Conservation (phyloP, 176 grass and related monocot species). For the Oryza coarctata region DNA sequence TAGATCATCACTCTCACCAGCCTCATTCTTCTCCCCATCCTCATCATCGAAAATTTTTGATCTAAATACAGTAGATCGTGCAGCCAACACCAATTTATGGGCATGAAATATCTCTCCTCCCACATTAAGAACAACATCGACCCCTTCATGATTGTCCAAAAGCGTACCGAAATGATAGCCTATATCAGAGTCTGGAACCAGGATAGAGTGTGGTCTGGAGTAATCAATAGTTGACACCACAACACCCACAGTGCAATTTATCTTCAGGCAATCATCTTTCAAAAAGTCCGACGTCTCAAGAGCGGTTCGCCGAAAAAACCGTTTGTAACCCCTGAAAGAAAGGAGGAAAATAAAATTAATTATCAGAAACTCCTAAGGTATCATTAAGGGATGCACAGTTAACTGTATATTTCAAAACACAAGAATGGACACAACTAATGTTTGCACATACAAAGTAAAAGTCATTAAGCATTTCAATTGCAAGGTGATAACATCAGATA, state of each 20-base stretch:
- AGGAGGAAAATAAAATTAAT: slow-evolving; percentile 19
- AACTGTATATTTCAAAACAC: background rate
- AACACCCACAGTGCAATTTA: slow-evolving; percentile 95
- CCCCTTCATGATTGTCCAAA: slow-evolving; percentile 76
- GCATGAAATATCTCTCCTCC: slow-evolving; percentile 83
- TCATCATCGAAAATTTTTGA: slow-evolving; percentile 58
- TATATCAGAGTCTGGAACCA: slow-evolving; percentile 83
- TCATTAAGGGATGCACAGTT: background rate
- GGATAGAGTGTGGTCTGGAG: slow-evolving; percentile 64
- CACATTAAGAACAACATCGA: slow-evolving; percentile 85
- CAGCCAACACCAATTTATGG: slow-evolving; percentile 81
- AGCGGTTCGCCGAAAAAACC: slow-evolving; percentile 77
- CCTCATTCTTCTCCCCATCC: slow-evolving; percentile 40
- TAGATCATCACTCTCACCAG: slow-evolving; percentile 28
- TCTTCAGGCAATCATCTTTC: slow-evolving; percentile 93
- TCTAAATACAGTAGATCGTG: slow-evolving; percentile 70
- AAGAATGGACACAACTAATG: background rate
- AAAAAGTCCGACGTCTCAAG: slow-evolving; percentile 89
- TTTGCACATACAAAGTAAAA: background rate
- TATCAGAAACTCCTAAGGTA: background rate
- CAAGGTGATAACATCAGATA: background rate
- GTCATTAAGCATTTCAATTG: background rate
- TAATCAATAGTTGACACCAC: slow-evolving; percentile 78
- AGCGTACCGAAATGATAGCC: slow-evolving; percentile 77
- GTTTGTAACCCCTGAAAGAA: slow-evolving; percentile 82